Conservation (phyloP, 148 eudicot species). For the Rhododendron molle region DNA sequence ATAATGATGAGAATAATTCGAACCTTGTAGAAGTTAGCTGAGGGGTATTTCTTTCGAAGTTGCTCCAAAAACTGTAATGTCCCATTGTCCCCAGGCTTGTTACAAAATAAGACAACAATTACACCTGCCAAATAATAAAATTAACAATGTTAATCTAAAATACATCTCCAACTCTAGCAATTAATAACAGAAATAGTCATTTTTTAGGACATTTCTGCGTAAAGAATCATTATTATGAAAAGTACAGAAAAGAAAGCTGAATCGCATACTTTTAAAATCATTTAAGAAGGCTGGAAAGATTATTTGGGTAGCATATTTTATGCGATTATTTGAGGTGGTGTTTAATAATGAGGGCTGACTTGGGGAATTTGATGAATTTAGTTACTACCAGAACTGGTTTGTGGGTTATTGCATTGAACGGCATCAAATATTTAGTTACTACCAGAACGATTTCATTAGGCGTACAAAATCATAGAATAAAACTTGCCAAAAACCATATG, state of each 20-base stretch:
- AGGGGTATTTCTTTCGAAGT: slow-evolving; percentile 43
- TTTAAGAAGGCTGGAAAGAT: too few relatives aligned
- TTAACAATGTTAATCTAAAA: not conserved
- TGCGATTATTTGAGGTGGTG: too few relatives aligned
- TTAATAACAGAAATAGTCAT: not conserved
- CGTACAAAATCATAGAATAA: not conserved
- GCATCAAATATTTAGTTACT: too few relatives aligned
- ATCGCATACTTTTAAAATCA: too few relatives aligned
- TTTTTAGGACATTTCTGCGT: not conserved
- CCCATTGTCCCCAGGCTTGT: slow-evolving; percentile 33
- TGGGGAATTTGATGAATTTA: too few relatives aligned
- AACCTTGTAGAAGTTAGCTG: slow-evolving; percentile 55
- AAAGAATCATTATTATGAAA: not conserved
- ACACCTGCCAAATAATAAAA: slow-evolving; percentile 31
- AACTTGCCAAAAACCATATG: not conserved
- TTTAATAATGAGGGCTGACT: too few relatives aligned
- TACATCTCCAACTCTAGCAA: not conserved
- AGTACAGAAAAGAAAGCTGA: not conserved
- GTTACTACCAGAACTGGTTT: too few relatives aligned
- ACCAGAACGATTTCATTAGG: not conserved
- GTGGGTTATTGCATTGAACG: too few relatives aligned
- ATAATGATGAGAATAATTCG: not conserved
- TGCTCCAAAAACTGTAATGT: slow-evolving; percentile 37
- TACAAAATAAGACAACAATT: slow-evolving; percentile 44
- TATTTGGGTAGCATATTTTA: too few relatives aligned